phyloP scores from a whole-genome alignment of 2,329 filamentous ascomycete genomes.

The Calonectria honghensis region DNA sequence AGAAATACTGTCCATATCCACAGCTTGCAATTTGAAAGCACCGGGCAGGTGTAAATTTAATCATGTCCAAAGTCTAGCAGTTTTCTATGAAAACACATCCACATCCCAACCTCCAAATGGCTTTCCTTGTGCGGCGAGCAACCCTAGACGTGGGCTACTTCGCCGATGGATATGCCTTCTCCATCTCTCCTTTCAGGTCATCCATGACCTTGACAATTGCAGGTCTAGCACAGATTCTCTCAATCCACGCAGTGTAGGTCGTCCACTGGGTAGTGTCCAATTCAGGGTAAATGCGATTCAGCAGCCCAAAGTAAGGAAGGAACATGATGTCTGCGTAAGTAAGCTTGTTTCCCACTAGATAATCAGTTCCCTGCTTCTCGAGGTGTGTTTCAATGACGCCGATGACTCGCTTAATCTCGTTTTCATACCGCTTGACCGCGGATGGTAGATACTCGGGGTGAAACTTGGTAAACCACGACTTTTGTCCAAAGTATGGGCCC shows the following conservation, averaged over 20 bases:
- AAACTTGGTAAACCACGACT: constrained; percentile 48
- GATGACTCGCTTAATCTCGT: constrained; percentile 55
- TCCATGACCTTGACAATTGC: not conserved
- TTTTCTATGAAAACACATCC: not conserved
- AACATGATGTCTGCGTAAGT: constrained; percentile 55
- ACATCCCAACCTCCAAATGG: not conserved
- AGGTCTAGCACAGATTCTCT: not conserved
- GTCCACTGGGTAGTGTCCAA: constrained; percentile 3
- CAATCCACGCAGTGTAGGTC: not conserved
- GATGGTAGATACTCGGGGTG: constrained; percentile 53
- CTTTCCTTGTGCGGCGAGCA: not conserved
- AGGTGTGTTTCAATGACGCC: constrained; percentile 53
- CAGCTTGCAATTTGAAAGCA: not conserved
- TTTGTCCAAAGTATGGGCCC: constrained; percentile 57
- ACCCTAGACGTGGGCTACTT: not conserved
- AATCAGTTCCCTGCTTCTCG: constrained; percentile 47
- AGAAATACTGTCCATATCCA: not conserved
- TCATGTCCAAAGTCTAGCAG: not conserved
- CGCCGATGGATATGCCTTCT: not conserved
- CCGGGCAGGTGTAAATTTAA: not conserved
- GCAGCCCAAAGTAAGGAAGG: constrained; percentile 40
- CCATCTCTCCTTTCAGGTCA: not conserved
- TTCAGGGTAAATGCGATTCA: not conserved
- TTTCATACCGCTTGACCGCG: constrained; percentile 56
- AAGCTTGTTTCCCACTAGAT: constrained; percentile 49